Evolutionary conservation across 306 rosid species (phyloP), one percentile per base, ranked within the genome.

Genomic region (Albizia julibrissin): DNA sequence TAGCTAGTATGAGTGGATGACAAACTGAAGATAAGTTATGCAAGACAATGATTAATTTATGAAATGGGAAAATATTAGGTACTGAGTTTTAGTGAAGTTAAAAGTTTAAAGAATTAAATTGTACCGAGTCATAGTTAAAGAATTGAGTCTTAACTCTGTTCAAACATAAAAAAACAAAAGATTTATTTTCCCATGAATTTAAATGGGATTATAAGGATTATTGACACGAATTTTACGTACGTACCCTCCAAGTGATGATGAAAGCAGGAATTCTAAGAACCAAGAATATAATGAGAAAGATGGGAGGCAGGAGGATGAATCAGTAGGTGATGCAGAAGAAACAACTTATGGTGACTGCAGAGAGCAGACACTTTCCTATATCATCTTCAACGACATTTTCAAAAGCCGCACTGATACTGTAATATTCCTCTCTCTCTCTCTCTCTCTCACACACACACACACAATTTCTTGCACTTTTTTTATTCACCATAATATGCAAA

Each of bases 351-450:
- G 72, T 21, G 72, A 8, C 40, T 37, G 40, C 44, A 66, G n/a
- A 16, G 87, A 86, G 74, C 84, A 73, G 76, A 86, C 83, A 44
- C 83, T 83, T 69, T 80, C 91, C 43, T 90, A 79, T 87, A 83
- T 91, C 79, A 81, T 88, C 82, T 91, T 91, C 87, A 81, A 85
- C 67, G 93, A 88, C 67, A 56, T 91, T 83, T 85, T 85, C 70
- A 79, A 34, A 85, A 84, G 77, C 87, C 80, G 85, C 72, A 65
- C 27, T 31, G 27, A 59, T 79, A 84, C 88, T 69, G 94, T 91
- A 86, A 85, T 73, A 67, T 14, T 14, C 26, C 67, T 59, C 58
- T 64, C 80, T 54, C 47, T 61, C 69, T 79, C 47, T 37, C 72
- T 18, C 22, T 13, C 9, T 9, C 52, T 1, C 44, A 42, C 44